Percentiles rank a stretch among this genome's conserved stretches.
These are phyloP conservation scores for Vicia sativa DNA, from an alignment of 306 rosid genomes.

Conservation along the genomic window DNA sequence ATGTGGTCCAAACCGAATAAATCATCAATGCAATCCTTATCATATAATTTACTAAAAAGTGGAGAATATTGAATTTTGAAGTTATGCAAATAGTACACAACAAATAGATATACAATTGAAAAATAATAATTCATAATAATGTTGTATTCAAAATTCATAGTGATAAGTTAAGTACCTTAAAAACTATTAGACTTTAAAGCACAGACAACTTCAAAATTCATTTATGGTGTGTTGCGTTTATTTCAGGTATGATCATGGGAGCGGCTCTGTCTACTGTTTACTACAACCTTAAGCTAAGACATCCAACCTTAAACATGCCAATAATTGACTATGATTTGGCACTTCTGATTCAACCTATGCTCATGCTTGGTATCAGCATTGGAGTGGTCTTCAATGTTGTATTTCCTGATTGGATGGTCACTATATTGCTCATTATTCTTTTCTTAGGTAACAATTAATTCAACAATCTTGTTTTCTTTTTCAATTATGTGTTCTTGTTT, in stretches of 20 bases:
- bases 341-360: slow-evolving; percentile 90
- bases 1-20: not conserved
- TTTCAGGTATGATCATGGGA: slow-evolving; percentile 93
- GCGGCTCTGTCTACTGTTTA: slow-evolving; percentile 80
- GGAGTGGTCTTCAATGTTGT: slow-evolving; percentile 86
- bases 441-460: slow-evolving; percentile 59
- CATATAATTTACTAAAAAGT: no score
- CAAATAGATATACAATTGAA: no score
- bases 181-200: no score
- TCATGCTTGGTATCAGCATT: slow-evolving; percentile 91
- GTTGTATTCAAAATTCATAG: no score
- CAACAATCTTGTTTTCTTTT: not conserved
- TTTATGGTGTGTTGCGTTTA: not conserved
- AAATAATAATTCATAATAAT: no score
- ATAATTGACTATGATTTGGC: slow-evolving; percentile 92
- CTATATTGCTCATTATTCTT: slow-evolving; percentile 79
- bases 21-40: not conserved
- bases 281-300: slow-evolving; percentile 81
- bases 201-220: not conserved
- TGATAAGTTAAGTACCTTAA: no score
- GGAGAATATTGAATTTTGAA: no score
- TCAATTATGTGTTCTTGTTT: slow-evolving; percentile 1
- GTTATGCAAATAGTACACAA: no score
- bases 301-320: slow-evolving; percentile 72
- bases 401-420: slow-evolving; percentile 94